Conservation (phyloP, 2,329 filamentous ascomycete genomes). For the Epichloe sibirici region DNA sequence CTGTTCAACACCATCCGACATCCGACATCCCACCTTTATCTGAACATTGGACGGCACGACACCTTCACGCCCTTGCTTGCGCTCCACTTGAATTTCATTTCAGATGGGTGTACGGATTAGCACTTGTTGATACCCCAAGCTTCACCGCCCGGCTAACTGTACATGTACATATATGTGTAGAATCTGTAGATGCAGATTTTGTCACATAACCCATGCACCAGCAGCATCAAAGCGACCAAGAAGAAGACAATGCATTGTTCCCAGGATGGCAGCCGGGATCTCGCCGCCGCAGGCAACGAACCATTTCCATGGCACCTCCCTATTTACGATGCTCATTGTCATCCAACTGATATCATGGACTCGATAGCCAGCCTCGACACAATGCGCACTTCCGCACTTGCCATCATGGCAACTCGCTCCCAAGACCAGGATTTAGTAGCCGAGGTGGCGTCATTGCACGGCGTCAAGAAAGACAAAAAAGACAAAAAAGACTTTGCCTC, state of each 20-base stretch:
- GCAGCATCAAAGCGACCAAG: neutral
- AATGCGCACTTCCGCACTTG: conserved; percentile 56
- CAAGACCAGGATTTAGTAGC: conserved; percentile 66
- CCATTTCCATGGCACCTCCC: conserved; percentile 57
- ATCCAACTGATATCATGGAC: conserved; percentile 67
- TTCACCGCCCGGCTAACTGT: too few species aligned
- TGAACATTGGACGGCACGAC: neutral
- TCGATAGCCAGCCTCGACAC: conserved; percentile 42
- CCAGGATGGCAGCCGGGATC: neutral
- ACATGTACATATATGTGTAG: too few species aligned
- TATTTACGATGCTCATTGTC: conserved; percentile 70
- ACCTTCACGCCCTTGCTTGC: neutral
- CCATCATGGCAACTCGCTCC: conserved; percentile 64
- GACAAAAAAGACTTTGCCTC: neutral
- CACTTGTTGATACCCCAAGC: neutral
- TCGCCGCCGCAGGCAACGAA: neutral
- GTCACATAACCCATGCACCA: conserved; percentile 1
- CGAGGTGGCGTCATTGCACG: conserved; percentile 44
- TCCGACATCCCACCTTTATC: neutral
- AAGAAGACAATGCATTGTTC: too few species aligned
- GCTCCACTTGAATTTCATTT: neutral
- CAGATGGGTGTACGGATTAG: neutral
- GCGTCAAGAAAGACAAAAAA: conserved; percentile 20
- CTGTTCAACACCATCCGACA: too few species aligned
- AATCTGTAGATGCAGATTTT: neutral